phyloP scores from a whole-genome alignment of 768 basidiomycete genomes.

The Hygrophorus russula region DNA sequence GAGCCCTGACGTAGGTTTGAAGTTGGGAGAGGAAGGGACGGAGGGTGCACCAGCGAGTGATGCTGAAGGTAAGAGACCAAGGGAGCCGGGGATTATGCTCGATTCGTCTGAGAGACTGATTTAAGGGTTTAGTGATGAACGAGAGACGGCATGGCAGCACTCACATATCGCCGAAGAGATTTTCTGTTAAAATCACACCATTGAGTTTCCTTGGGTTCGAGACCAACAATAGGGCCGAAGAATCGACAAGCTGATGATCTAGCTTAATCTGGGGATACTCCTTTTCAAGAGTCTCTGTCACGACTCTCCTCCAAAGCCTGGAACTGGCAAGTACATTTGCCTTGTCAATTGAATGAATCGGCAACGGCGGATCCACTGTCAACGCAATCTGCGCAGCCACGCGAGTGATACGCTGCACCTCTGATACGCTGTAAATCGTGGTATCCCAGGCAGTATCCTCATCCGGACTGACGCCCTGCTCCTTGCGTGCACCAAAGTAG shows the following conservation, averaged over 20 bases:
- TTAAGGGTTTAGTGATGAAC: neutral
- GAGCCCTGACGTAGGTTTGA: conserved; percentile 74
- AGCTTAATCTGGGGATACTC: conserved; percentile 86
- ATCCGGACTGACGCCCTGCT: conserved; percentile 59
- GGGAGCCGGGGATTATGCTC: conserved; percentile 95
- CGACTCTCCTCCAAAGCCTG: conserved; percentile 88
- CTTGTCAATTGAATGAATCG: conserved; percentile 93
- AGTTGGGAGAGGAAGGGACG: conserved; percentile 35
- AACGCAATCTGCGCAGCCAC: conserved; percentile 92
- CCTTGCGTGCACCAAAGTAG: conserved; percentile 92
- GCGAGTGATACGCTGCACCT: conserved; percentile 90
- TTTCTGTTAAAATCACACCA: conserved; percentile 91
- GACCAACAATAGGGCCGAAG: conserved; percentile 93
- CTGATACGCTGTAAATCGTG: conserved; percentile 84
- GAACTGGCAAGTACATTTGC: conserved; percentile 97
- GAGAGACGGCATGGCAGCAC: conserved; percentile 17
- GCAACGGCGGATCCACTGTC: conserved; percentile 69
- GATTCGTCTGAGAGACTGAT: conserved; percentile 88
- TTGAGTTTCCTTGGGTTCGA: conserved; percentile 85
- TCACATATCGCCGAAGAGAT: conserved; percentile 95
- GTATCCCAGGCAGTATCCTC: conserved; percentile 79
- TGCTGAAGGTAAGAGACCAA: conserved; percentile 92
- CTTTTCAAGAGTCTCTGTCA: conserved; percentile 67
- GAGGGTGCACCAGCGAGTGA: conserved; percentile 87
- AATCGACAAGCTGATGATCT: conserved; percentile 91